Conservation (phyloP, 495 filamentous ascomycete species). For the Talaromyces stipitatus region DNA sequence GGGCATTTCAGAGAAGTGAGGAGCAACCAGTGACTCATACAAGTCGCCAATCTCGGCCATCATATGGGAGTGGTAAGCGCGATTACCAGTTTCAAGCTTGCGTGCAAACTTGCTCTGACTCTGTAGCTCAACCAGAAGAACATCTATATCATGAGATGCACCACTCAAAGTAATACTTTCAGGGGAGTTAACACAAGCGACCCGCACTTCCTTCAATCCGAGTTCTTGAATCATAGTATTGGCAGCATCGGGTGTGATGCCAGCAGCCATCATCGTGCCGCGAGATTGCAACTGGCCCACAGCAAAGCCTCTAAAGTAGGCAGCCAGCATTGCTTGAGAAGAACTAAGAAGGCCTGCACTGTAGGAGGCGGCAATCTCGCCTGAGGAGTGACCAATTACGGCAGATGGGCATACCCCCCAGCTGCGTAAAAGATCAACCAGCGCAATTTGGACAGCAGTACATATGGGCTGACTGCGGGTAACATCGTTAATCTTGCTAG, state of each 20-base stretch:
- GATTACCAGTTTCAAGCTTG: conserved; percentile 10
- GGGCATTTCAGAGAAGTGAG: neutral
- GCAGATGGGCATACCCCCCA: conserved; percentile 14
- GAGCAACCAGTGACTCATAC: neutral
- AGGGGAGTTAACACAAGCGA: conserved; percentile 25
- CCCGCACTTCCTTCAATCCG: neutral
- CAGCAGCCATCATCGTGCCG: conserved; percentile 17
- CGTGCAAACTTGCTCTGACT: neutral
- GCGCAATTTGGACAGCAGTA: too few relatives aligned
- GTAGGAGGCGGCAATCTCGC: conserved; percentile 21
- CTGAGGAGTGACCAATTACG: conserved; percentile 24
- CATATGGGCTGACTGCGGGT: conserved; percentile 23
- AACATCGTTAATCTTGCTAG: conserved; percentile 27
- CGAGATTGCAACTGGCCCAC: neutral
- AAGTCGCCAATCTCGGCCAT: conserved; percentile 19
- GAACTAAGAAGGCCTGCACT: conserved; percentile 12
- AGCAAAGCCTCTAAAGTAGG: conserved; percentile 16
- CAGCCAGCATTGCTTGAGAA: conserved; percentile 13
- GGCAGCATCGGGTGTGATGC: conserved; percentile 6
- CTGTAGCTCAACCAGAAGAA: neutral
- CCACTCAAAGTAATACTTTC: conserved; percentile 20
- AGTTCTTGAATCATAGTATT: neutral
- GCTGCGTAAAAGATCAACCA: conserved; percentile 13
- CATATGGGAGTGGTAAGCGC: conserved; percentile 43
- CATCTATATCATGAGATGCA: neutral